Evolutionary conservation across 495 filamentous ascomycete genomes (phyloP).

Genomic region (Aspergillus nanangensis): DNA sequence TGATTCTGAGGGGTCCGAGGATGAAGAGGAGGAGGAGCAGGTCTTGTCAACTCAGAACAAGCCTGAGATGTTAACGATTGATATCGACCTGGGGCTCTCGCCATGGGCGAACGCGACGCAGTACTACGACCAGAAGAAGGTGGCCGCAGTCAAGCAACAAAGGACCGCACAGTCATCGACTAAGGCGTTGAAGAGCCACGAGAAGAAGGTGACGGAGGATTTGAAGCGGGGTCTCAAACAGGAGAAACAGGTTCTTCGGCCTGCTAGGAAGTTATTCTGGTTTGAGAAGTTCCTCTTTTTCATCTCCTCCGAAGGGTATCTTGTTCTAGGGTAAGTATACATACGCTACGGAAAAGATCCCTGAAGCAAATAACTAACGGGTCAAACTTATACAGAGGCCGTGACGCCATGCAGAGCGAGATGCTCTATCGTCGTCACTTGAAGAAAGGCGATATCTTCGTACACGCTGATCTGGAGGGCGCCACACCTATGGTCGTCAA

Average conservation of each 20-base stretch:
- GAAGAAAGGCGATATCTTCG: slow-evolving; percentile 83
- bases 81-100: slow-evolving; percentile 77
- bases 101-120: slow-evolving; percentile 85
- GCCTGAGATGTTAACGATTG: slow-evolving; percentile 54
- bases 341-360: slow-evolving; percentile 8
- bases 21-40: slow-evolving; percentile 44
- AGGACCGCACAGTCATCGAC: slow-evolving; percentile 78
- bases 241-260: slow-evolving; percentile 84
- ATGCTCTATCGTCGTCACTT: slow-evolving; percentile 81
- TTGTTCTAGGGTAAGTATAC: slow-evolving; percentile 60
- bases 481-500: slow-evolving; percentile 81
- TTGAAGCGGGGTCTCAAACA: slow-evolving; percentile 83
- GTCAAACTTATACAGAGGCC: slow-evolving; percentile 53
- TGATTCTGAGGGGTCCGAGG: slow-evolving; percentile 53
- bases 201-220: slow-evolving; percentile 80
- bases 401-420: slow-evolving; percentile 88
- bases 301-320: slow-evolving; percentile 91
- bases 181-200: slow-evolving; percentile 82
- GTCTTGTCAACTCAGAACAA: slow-evolving; percentile 25
- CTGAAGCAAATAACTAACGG: too few relatives aligned
- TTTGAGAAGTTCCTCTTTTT: slow-evolving; percentile 97
- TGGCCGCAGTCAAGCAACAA: slow-evolving; percentile 78
- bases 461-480: slow-evolving; percentile 85
- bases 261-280: slow-evolving; percentile 78
- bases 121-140: slow-evolving; percentile 86